Conservation (phyloP, 805 yeast genomes). For the Brettanomyces anomalus region DNA sequence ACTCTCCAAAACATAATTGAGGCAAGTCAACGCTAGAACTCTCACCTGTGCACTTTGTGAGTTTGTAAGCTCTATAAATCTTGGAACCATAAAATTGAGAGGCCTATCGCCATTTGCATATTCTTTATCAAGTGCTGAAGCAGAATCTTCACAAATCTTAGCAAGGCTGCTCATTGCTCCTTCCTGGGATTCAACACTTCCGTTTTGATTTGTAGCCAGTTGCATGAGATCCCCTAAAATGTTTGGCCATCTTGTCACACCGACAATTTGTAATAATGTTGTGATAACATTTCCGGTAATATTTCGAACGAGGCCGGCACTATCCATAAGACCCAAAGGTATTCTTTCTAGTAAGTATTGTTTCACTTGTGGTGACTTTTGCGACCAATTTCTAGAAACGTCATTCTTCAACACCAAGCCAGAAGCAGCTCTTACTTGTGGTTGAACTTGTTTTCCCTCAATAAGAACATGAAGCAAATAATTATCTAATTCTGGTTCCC, state of each 20-base stretch:
- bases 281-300: constrained; percentile 90
- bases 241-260: constrained; percentile 66
- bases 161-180: constrained; percentile 77
- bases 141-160: constrained; percentile 87
- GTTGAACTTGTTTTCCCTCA: constrained; percentile 35
- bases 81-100: constrained; percentile 55
- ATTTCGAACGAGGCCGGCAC: constrained; percentile 60
- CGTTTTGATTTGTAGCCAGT: constrained; percentile 41
- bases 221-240: constrained; percentile 61
- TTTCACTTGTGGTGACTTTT: constrained; percentile 22
- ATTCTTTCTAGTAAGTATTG: constrained; percentile 28
- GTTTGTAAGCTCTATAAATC: constrained; percentile 44
- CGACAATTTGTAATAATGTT: constrained; percentile 58
- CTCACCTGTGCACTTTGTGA: constrained; percentile 40
- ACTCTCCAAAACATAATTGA: constrained; percentile 66
- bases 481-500: constrained; percentile 71
- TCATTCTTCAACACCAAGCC: constrained; percentile 80
- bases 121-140: constrained; percentile 49
- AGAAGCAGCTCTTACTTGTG: constrained; percentile 74
- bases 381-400: constrained; percentile 34
- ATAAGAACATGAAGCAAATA: constrained; percentile 68
- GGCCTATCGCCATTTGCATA: constrained; percentile 56
- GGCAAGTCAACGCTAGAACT: constrained; percentile 56
- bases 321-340: constrained; percentile 41
- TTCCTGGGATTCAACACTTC: constrained; percentile 40